These are phyloP conservation scores for Pseudogymnoascus sp. DNA, from an alignment of 2,329 filamentous ascomycete genomes.

Conservation along the genomic window DNA sequence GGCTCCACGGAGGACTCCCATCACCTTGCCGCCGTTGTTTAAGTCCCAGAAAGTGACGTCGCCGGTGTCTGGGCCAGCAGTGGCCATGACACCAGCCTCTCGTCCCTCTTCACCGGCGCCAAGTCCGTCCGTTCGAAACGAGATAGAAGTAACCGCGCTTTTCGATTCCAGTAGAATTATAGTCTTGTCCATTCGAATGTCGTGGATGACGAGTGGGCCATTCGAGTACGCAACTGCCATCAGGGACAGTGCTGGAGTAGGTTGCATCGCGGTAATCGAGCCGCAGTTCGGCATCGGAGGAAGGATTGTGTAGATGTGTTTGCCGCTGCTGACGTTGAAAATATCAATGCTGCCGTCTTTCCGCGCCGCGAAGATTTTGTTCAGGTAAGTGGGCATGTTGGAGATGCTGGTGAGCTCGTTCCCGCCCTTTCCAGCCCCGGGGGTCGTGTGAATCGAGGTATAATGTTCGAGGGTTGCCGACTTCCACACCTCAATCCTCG, in stretches of 20 bases:
- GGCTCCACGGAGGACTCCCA: slow-evolving; percentile 77
- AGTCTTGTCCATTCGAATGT: slow-evolving; percentile 69
- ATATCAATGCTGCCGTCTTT: slow-evolving; percentile 88
- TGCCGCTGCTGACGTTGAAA: slow-evolving; percentile 91
- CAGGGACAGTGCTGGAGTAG: slow-evolving; percentile 74
- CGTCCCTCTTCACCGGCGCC: slow-evolving; percentile 83
- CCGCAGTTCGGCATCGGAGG: slow-evolving; percentile 66
- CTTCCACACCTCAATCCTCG: slow-evolving; percentile 84
- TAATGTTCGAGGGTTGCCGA: slow-evolving; percentile 77
- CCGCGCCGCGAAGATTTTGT: slow-evolving; percentile 88
- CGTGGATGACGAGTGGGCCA: slow-evolving; percentile 70
- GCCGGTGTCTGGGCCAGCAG: slow-evolving; percentile 66
- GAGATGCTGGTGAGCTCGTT: slow-evolving; percentile 68
- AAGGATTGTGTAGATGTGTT: slow-evolving; percentile 82
- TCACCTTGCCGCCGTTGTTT: slow-evolving; percentile 77
- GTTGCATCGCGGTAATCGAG: slow-evolving; percentile 77
- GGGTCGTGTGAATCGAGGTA: slow-evolving; percentile 61
- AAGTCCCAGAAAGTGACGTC: slow-evolving; percentile 96
- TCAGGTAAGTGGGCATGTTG: slow-evolving; percentile 89
- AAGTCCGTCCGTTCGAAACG: slow-evolving; percentile 81
- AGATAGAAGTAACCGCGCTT: slow-evolving; percentile 67
- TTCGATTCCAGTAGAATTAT: slow-evolving; percentile 60
- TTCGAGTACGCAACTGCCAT: slow-evolving; percentile 81
- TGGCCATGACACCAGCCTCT: slow-evolving; percentile 88
- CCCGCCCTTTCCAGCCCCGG: slow-evolving; percentile 46